Evolutionary conservation across 805 yeast genomes (phyloP).

Genomic region (Tetrapisispora arboricola): DNA sequence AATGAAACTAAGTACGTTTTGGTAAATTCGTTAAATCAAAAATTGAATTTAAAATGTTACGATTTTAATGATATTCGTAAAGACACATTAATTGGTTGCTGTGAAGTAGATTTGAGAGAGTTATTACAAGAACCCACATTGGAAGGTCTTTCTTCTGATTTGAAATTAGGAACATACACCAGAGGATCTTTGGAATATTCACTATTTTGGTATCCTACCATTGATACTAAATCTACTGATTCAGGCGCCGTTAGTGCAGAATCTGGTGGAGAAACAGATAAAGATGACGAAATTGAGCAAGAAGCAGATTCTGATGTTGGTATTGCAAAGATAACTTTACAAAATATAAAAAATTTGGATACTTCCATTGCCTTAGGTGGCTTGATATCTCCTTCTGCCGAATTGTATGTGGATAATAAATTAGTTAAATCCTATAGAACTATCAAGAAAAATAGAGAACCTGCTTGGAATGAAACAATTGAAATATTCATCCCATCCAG

Average conservation of each 20-base stretch:
- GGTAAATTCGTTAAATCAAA: slow-evolving; percentile 46
- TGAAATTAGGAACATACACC: slow-evolving; percentile 35
- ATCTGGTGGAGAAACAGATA: slow-evolving; percentile 6
- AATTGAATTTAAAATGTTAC: slow-evolving; percentile 43
- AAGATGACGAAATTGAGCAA: slow-evolving; percentile 15
- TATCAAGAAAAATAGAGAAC: slow-evolving; percentile 59
- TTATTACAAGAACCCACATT: slow-evolving; percentile 42
- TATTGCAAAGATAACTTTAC: slow-evolving; percentile 53
- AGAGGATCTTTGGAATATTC: slow-evolving; percentile 56
- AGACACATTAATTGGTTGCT: slow-evolving; percentile 41
- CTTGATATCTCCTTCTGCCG: slow-evolving; percentile 52
- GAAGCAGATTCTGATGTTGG: slow-evolving; percentile 55
- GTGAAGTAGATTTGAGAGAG: slow-evolving; percentile 47
- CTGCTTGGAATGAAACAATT: slow-evolving; percentile 54
- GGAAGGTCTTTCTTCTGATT: slow-evolving; percentile 16
- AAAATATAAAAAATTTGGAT: slow-evolving; percentile 52
- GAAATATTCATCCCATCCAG: slow-evolving; percentile 57
- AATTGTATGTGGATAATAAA: slow-evolving; percentile 48
- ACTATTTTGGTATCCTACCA: slow-evolving; percentile 32
- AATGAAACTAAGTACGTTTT: slow-evolving; percentile 55
- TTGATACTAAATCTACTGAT: slow-evolving; percentile 16
- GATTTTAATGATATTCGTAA: slow-evolving; percentile 48
- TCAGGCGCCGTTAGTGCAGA: slow-evolving; percentile 12
- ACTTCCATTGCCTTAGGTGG: slow-evolving; percentile 38
- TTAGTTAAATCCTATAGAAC: slow-evolving; percentile 48